Evolutionary conservation across 768 basidiomycete genomes (phyloP), one percentile per base, ranked within the genome.

Genomic region (Leccinum olivaceopallidum): DNA sequence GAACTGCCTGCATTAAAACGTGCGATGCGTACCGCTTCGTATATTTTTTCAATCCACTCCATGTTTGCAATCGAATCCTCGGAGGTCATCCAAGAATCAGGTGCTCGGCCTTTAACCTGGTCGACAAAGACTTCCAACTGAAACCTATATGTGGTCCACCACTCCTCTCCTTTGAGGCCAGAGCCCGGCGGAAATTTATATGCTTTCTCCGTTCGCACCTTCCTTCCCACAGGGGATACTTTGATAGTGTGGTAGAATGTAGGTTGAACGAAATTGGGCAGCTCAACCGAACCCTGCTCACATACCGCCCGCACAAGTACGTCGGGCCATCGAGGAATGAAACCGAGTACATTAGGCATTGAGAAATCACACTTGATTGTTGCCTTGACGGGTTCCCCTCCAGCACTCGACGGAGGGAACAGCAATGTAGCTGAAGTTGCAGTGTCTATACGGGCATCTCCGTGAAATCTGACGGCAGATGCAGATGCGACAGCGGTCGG

Each of bases 101-200:
- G 82, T 22, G 72, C 69, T 36, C 81, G 75, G 18, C 85, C 85
- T 59, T 76, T 76, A 50, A 89, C 61, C 67, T 77, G 80, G 66
- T 89, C 83, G 8, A 88, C 81, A 58, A 87, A 87, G 7, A 82
- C 83, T 72, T 88, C 85, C 39, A 88, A 72, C 70, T 88, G 86
- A 61, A 82, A 85, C 26, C 75, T 69, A 58, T 76, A 74, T 24
- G 85, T 81, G 39, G 81, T 75, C 85, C 85, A 89, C 80, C 82
- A 85, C 9, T 75, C 75, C 69, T 86, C 80, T 22, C 85, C 85
- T 57, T 80, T 77, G 39, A 44, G 48, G 9, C 57, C 66, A 51
- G 76, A 75, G 47, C 63, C 66, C 12, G 59, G 57, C 55, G 58
- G 60, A 65, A 76, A 79, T 22, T 69, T 78, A 65, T 84, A 84